Percentiles rank a stretch among this genome's conserved stretches.
Evolutionary conservation across 2,329 filamentous ascomycete genomes (phyloP).

Genomic region (Trichophyton simii): DNA sequence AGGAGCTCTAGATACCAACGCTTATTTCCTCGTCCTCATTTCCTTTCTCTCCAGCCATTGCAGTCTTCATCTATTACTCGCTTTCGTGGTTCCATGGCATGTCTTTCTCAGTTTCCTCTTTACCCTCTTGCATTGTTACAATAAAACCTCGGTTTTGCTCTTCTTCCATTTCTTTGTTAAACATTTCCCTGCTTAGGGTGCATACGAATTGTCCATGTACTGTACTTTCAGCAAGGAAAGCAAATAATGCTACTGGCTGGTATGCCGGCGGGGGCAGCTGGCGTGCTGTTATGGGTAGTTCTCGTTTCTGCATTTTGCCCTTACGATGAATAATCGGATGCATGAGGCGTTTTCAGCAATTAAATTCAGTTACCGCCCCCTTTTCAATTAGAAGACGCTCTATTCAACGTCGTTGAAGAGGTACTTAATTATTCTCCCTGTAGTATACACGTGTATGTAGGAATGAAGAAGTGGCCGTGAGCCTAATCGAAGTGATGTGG

Average conservation of each 20-base stretch:
- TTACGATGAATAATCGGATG: slow-evolving; percentile 4
- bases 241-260: slow-evolving; percentile 12
- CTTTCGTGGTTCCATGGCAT: slow-evolving; percentile 3
- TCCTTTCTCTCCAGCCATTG: not conserved
- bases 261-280: slow-evolving; percentile 11
- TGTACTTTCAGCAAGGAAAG: slow-evolving; percentile 19
- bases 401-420: not conserved
- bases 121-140: not conserved
- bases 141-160: slow-evolving; percentile 2
- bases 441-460: not conserved
- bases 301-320: slow-evolving; percentile 8
- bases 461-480: not conserved
- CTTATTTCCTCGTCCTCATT: not conserved
- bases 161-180: slow-evolving; percentile 1
- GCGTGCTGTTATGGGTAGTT: slow-evolving; percentile 13
- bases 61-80: slow-evolving; percentile 1
- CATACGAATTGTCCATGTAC: slow-evolving; percentile 16
- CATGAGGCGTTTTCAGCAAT: slow-evolving; percentile 9
- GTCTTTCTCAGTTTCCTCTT: not conserved
- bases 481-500: not conserved
- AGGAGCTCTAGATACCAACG: not conserved
- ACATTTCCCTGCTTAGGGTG: slow-evolving; percentile 10
- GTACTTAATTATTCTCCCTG: not conserved
- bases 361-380: slow-evolving; percentile 7
- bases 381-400: not conserved